These are phyloP conservation scores for Neofusicoccum laricinum DNA, from an alignment of 2,329 filamentous ascomycete genomes.

Conservation along the genomic window DNA sequence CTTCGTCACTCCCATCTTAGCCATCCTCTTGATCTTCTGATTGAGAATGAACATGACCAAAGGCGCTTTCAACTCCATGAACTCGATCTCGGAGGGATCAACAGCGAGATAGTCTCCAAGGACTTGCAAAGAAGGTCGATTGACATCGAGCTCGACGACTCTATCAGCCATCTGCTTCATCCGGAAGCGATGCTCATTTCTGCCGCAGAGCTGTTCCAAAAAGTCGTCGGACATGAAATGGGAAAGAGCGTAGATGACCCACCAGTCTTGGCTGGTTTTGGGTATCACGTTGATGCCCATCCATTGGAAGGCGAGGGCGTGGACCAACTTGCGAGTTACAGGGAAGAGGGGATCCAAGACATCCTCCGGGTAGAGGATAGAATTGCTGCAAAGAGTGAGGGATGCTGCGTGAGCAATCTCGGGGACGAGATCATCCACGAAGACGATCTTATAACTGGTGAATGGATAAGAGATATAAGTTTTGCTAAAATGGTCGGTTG, in stretches of 20 bases:
- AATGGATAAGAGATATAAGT: constrained; percentile 90
- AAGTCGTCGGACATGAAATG: constrained; percentile 96
- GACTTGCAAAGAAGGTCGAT: constrained; percentile 76
- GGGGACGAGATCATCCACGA: constrained; percentile 81
- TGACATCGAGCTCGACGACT: constrained; percentile 76
- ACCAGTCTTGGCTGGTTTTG: constrained; percentile 74
- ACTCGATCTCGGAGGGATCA: constrained; percentile 82
- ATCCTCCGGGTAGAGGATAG: constrained; percentile 78
- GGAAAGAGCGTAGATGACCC: constrained; percentile 85
- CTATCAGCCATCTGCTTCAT: constrained; percentile 82
- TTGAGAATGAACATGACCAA: constrained; percentile 93
- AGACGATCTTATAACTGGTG: constrained; percentile 86
- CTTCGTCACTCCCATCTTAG: constrained; percentile 82
- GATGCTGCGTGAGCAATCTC: constrained; percentile 77
- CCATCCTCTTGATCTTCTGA: constrained; percentile 62
- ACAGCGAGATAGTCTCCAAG: constrained; percentile 75
- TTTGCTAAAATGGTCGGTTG: constrained; percentile 87
- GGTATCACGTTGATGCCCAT: constrained; percentile 90
- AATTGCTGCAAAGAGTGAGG: constrained; percentile 81
- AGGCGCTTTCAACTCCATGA: constrained; percentile 86
- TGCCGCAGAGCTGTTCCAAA: constrained; percentile 85
- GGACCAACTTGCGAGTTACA: constrained; percentile 75
- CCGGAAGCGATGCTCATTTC: constrained; percentile 89
- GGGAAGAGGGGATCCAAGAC: constrained; percentile 83
- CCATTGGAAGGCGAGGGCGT: constrained; percentile 88